Evolutionary conservation across 2,329 filamentous ascomycete species (phyloP).

Genomic region (Hymenotorrendiella dingleyae): DNA sequence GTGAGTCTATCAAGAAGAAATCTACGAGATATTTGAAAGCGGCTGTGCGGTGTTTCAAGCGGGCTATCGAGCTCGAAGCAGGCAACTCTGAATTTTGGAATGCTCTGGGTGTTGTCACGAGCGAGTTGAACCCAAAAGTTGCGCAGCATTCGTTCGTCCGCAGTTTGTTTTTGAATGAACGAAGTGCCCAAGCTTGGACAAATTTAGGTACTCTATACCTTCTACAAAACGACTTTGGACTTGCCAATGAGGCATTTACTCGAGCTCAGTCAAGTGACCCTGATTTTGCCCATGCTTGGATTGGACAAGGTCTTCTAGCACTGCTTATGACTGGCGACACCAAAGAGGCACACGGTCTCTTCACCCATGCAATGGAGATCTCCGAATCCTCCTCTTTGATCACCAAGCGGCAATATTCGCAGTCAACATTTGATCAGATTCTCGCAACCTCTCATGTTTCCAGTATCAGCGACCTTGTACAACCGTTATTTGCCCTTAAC

Average conservation of each 20-base stretch:
- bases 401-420: conserved; percentile 71
- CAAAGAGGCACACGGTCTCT: conserved; percentile 75
- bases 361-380: conserved; percentile 92
- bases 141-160: conserved; percentile 91
- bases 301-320: conserved; percentile 85
- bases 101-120: conserved; percentile 84
- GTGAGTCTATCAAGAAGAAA: conserved; percentile 45
- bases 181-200: conserved; percentile 79
- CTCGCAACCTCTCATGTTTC: conserved; percentile 47
- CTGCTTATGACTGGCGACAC: conserved; percentile 62
- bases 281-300: conserved; percentile 88
- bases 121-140: conserved; percentile 76
- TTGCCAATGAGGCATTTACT: conserved; percentile 88
- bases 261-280: conserved; percentile 91
- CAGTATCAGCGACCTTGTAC: conserved; percentile 61
- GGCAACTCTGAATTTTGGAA: conserved; percentile 98
- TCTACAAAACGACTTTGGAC: conserved; percentile 71
- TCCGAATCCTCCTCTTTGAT: conserved; percentile 69
- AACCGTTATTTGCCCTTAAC: conserved; percentile 81
- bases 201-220: conserved; percentile 86
- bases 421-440: conserved; percentile 78
- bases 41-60: conserved; percentile 85
- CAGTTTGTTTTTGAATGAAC: conserved; percentile 87
- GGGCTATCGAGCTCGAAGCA: conserved; percentile 89
- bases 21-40: conserved; percentile 68